Conservation (phyloP, 305 asterid genomes). For the Nicotiana rustica region DNA sequence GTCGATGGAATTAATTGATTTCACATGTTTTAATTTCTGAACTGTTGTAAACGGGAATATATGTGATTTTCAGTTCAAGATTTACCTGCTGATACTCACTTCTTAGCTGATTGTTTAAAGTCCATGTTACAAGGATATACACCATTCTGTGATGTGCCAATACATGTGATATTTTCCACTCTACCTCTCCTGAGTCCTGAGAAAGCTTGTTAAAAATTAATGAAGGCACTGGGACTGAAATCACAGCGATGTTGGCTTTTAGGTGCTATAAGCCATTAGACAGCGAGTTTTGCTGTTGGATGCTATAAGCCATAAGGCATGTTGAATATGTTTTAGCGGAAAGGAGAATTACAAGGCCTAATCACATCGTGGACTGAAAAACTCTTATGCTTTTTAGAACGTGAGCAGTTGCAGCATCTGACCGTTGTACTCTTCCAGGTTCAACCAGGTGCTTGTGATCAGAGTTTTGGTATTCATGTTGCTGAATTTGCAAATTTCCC, state of each 20-base stretch:
- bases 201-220: background rate
- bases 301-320: background rate
- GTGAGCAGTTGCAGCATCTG: conserved; percentile 26
- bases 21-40: background rate
- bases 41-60: background rate
- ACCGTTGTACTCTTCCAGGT: conserved; percentile 57
- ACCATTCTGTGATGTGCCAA: background rate
- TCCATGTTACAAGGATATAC: background rate
- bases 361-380: conserved; percentile 5
- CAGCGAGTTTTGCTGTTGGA: too few species aligned
- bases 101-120: background rate
- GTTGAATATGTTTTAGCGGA: background rate
- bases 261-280: background rate
- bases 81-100: background rate
- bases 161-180: background rate
- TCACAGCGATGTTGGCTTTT: background rate
- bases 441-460: conserved; percentile 97
- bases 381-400: conserved; percentile 11
- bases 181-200: background rate
- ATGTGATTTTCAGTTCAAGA: background rate
- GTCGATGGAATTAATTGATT: background rate
- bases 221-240: background rate
- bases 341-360: background rate
- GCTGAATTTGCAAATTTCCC: conserved; percentile 99
- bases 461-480: conserved; percentile 98